Percentiles rank a stretch among this genome's conserved stretches.
Evolutionary conservation across 1,284 basidiomycete genomes (phyloP).

Genomic region (Marasmius sp.): DNA sequence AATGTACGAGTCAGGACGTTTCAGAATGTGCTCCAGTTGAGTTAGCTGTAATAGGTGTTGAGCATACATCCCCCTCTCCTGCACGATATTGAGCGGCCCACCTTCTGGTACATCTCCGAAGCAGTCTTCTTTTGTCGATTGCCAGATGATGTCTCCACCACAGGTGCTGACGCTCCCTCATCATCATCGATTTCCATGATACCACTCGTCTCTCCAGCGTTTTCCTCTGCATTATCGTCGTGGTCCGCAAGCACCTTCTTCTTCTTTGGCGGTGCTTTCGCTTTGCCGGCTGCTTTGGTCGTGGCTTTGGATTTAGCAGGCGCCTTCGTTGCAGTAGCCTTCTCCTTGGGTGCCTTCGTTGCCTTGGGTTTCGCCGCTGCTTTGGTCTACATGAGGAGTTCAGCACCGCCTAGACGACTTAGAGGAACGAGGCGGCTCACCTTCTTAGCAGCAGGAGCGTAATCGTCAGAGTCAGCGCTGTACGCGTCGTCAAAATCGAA

Average conservation of each 20-base stretch:
- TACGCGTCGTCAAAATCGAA: conserved; percentile 62
- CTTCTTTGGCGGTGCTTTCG: conserved; percentile 59
- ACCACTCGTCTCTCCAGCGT: conserved; percentile 6
- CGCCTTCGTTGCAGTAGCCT: conserved; percentile 30
- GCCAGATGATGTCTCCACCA: conserved; percentile 26
- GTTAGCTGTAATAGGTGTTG: conserved; percentile 64
- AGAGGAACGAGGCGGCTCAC: conserved; percentile 27
- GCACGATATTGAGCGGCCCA: conserved; percentile 30
- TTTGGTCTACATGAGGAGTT: conserved; percentile 24
- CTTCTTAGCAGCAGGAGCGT: conserved; percentile 64
- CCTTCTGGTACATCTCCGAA: conserved; percentile 93
- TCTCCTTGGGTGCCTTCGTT: conserved; percentile 23
- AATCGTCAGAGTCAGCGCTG: conserved; percentile 66
- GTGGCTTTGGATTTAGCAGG: too few species aligned
- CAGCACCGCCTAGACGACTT: conserved; percentile 19
- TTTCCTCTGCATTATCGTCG: conserved; percentile 55
- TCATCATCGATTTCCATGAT: conserved; percentile 41
- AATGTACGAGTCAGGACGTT: conserved; percentile 98
- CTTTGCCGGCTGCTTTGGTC: conserved; percentile 38
- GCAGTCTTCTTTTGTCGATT: conserved; percentile 77
- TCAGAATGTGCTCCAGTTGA: conserved; percentile 95
- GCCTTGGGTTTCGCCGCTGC: conserved; percentile 24
- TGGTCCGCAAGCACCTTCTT: conserved; percentile 71
- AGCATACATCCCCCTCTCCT: conserved; percentile 1
- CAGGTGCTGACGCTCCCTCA: conserved; percentile 42